phyloP scores from a whole-genome alignment of 1,284 basidiomycete genomes.

The Tremellales sp. region DNA sequence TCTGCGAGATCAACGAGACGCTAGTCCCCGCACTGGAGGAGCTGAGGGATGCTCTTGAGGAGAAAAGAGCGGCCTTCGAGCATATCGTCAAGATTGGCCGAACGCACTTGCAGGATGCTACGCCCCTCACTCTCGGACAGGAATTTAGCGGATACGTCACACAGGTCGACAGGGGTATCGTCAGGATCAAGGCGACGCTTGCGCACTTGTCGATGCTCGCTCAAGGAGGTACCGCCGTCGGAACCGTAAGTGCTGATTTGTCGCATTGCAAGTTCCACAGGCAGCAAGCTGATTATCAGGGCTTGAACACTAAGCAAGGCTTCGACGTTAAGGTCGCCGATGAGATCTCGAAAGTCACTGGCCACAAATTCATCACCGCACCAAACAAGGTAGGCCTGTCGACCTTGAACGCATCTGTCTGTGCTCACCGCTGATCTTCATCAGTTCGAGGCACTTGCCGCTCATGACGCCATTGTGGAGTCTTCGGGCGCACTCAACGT shows the following conservation, averaged over 20 bases:
- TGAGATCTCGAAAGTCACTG: constrained; percentile 89
- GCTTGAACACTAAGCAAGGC: constrained; percentile 93
- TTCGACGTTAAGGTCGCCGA: constrained; percentile 93
- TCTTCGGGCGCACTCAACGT: constrained; percentile 94
- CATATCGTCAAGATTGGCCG: constrained; percentile 98
- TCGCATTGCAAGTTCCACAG: background rate
- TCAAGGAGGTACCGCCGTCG: constrained; percentile 98
- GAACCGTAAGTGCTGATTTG: constrained; percentile 64
- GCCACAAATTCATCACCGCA: constrained; percentile 87
- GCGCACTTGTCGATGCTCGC: constrained; percentile 87
- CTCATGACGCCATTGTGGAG: constrained; percentile 96
- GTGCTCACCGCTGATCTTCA: background rate
- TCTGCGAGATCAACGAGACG: constrained; percentile 74
- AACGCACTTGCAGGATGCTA: constrained; percentile 97
- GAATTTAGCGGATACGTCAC: constrained; percentile 99
- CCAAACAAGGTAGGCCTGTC: constrained; percentile 78
- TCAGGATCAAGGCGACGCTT: constrained; percentile 73
- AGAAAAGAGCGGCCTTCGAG: constrained; percentile 75
- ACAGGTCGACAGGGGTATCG: constrained; percentile 88
- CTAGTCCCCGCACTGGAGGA: constrained; percentile 83
- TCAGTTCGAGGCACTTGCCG: constrained; percentile 95
- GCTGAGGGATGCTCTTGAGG: constrained; percentile 76
- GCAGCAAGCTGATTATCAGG: constrained; percentile 52
- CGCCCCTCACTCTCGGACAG: constrained; percentile 94
- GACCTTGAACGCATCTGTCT: background rate